Conservation (phyloP, 805 yeast species). For the Yamadazyma endophytica region DNA sequence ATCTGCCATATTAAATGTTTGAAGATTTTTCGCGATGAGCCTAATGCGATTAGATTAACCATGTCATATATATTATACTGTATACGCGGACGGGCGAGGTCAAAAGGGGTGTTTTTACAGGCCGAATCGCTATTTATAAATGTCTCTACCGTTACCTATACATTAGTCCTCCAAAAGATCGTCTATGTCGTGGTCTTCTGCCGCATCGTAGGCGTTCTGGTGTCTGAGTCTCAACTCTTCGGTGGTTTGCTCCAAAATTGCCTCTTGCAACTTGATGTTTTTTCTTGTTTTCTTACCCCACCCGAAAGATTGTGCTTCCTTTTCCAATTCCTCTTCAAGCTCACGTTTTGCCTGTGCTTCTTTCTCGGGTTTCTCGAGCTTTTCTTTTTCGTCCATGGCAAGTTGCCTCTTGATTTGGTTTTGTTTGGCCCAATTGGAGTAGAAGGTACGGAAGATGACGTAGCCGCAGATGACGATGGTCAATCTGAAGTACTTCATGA, state of each 20-base stretch:
- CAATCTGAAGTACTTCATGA: conserved; percentile 45
- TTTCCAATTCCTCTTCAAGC: conserved; percentile 20
- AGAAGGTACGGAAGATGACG: conserved; percentile 52
- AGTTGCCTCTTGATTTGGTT: conserved; percentile 48
- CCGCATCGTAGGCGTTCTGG: conserved; percentile 44
- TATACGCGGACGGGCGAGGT: too few species aligned
- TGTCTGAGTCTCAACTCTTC: conserved; percentile 34
- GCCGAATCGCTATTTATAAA: too few species aligned
- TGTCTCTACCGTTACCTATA: too few species aligned
- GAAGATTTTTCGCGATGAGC: conserved; percentile 11
- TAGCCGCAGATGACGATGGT: conserved; percentile 60
- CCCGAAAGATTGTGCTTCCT: conserved; percentile 54
- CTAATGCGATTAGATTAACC: too few species aligned
- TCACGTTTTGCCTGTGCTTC: conserved; percentile 34
- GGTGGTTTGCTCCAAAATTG: conserved; percentile 45
- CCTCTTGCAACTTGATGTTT: conserved; percentile 51
- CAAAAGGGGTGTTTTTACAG: neutral
- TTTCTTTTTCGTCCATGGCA: conserved; percentile 42
- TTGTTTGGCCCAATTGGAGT: conserved; percentile 52
- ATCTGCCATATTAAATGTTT: conserved; percentile 42
- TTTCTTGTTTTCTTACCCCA: conserved; percentile 78
- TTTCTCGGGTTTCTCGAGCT: conserved; percentile 30
- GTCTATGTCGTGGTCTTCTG: conserved; percentile 66
- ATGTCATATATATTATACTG: too few species aligned
- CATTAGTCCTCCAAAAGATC: conserved; percentile 56